Evolutionary conservation across 768 basidiomycete species (phyloP).

Genomic region (Termitomyces titanicus): DNA sequence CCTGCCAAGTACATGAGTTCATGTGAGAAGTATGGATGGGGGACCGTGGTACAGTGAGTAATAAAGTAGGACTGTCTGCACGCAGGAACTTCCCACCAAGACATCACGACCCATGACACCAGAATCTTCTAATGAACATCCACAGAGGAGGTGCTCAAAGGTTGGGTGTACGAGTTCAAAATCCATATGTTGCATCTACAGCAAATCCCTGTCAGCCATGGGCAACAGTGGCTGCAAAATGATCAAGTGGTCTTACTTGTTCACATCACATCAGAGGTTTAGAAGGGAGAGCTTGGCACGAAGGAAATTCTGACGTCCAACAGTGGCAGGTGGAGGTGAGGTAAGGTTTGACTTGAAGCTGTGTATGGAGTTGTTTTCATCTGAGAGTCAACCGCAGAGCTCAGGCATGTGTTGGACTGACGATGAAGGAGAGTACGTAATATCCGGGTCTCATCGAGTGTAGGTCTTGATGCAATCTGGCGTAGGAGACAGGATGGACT

Average conservation of each 20-base stretch:
- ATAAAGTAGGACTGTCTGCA: conserved; percentile 42
- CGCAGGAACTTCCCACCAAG: conserved; percentile 24
- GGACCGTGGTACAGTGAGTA: too few species aligned
- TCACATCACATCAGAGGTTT: too few species aligned
- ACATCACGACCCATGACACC: too few species aligned
- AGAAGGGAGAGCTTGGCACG: too few species aligned
- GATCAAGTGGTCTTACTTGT: too few species aligned
- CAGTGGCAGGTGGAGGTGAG: conserved; percentile 35
- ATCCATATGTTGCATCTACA: conserved; percentile 79
- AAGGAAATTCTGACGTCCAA: too few species aligned
- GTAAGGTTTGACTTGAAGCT: conserved; percentile 32
- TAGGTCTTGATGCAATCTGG: too few species aligned
- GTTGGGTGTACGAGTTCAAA: conserved; percentile 73
- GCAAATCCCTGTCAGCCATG: conserved; percentile 51
- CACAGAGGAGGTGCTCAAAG: conserved; percentile 36
- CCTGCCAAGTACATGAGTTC: conserved; percentile 5
- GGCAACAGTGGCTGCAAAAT: too few species aligned
- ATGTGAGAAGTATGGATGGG: too few species aligned
- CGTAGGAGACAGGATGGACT: conserved; percentile 19
- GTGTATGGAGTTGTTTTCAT: conserved; percentile 22
- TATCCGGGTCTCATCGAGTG: conserved; percentile 6
- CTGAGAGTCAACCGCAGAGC: conserved; percentile 11
- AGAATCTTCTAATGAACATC: too few species aligned
- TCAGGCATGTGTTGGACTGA: conserved; percentile 1
- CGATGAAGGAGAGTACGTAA: conserved; percentile 2